Percentiles rank a stretch among this genome's conserved stretches.
phyloP scores from a whole-genome alignment of 179 eudicot genomes.

The Silene coronaria region DNA sequence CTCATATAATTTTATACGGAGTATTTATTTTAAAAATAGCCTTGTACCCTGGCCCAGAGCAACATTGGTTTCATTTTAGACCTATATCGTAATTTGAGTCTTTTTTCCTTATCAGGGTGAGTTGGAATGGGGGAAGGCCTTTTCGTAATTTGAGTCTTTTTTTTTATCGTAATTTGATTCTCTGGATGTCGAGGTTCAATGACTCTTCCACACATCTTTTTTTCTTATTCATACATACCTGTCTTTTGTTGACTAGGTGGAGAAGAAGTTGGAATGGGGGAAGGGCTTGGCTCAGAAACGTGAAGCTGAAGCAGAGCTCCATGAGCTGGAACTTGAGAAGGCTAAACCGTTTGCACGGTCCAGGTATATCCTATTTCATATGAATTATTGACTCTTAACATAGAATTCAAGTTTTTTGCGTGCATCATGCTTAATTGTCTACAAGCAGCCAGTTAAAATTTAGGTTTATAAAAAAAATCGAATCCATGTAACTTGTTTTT shows the following conservation, averaged over 20 bases:
- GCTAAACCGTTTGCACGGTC: slow-evolving; percentile 88
- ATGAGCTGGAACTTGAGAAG: slow-evolving; percentile 74
- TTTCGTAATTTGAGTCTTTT: too few species aligned
- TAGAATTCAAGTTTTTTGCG: neutral
- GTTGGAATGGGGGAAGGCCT: too few species aligned
- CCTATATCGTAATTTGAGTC: neutral
- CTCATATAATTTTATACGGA: too few species aligned
- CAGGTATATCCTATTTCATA: slow-evolving; percentile 38
- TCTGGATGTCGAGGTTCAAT: too few species aligned
- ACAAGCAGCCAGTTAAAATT: neutral
- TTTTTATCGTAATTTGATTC: too few species aligned
- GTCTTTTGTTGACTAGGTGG: slow-evolving; percentile 42
- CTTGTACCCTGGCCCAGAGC: neutral
- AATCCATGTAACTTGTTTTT: too few species aligned
- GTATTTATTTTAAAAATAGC: too few species aligned
- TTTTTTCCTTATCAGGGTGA: neutral
- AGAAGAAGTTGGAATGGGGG: slow-evolving; percentile 89
- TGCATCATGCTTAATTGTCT: neutral
- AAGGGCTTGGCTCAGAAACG: slow-evolving; percentile 96
- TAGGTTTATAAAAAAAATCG: neutral
- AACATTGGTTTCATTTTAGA: neutral
- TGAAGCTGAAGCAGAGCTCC: slow-evolving; percentile 68
- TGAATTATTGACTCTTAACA: neutral
- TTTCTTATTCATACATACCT: slow-evolving; percentile 2
- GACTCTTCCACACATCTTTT: too few species aligned